phyloP scores from a whole-genome alignment of 768 basidiomycete species.

The Pholiota microspora region DNA sequence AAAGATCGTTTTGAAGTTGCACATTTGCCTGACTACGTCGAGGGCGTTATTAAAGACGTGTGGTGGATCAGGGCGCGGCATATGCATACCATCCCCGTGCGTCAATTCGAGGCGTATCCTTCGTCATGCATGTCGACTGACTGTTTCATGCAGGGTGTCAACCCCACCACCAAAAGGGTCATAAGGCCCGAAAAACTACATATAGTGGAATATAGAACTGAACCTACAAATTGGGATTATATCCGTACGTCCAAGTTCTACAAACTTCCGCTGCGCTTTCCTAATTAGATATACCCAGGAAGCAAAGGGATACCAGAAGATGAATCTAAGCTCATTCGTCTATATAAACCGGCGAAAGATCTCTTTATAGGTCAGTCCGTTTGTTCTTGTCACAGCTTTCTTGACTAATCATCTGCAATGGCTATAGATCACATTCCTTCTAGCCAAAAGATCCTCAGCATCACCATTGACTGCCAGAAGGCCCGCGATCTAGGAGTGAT shows the following conservation, averaged over 20 bases:
- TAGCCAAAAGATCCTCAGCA: slow-evolving; percentile 12
- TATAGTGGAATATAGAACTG: slow-evolving; percentile 14
- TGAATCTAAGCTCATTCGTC: slow-evolving; percentile 24
- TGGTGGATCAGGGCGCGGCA: slow-evolving; percentile 26
- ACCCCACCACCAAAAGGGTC: slow-evolving; percentile 15
- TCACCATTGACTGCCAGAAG: slow-evolving; percentile 19
- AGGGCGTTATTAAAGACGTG: slow-evolving; percentile 15
- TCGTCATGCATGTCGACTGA: not conserved
- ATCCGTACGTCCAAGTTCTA: slow-evolving; percentile 25
- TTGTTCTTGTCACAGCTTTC: not conserved
- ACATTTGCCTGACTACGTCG: slow-evolving; percentile 22
- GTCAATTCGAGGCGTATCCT: too few relatives aligned
- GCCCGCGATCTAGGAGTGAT: slow-evolving; percentile 18
- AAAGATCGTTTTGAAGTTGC: slow-evolving; percentile 22
- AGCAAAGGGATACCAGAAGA: slow-evolving; percentile 18
- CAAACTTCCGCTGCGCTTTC: too few relatives aligned
- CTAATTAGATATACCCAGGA: slow-evolving; percentile 8
- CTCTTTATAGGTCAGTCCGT: slow-evolving; percentile 11
- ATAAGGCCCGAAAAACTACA: slow-evolving; percentile 15
- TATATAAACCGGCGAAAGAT: slow-evolving; percentile 17
- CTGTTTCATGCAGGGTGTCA: slow-evolving; percentile 14
- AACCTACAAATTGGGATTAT: slow-evolving; percentile 15
- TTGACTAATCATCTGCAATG: not conserved
- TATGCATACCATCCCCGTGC: slow-evolving; percentile 22
- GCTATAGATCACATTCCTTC: slow-evolving; percentile 15